Evolutionary conservation across 495 filamentous ascomycete genomes (phyloP).

Genomic region (Penicillium desertorum): DNA sequence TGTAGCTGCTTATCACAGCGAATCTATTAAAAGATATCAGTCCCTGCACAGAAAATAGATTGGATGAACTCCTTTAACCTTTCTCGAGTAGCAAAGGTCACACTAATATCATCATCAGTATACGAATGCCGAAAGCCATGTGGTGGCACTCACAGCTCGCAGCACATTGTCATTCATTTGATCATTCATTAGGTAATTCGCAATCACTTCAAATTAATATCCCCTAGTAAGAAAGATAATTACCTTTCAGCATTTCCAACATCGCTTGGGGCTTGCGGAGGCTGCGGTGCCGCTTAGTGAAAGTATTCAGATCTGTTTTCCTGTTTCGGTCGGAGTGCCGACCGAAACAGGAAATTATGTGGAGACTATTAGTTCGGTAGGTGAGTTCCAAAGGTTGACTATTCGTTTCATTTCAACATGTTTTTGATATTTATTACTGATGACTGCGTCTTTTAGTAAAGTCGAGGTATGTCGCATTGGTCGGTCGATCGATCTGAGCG

Average conservation of each 20-base stretch:
- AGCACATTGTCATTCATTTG: conserved; percentile 17
- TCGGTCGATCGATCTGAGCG: too few species aligned
- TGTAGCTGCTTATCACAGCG: conserved; percentile 25
- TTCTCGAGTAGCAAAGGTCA: conserved; percentile 31
- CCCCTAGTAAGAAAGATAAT: neutral
- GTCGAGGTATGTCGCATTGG: too few species aligned
- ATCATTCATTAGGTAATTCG: neutral
- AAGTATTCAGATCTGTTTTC: neutral
- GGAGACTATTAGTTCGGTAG: neutral
- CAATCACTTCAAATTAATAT: neutral
- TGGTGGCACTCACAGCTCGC: conserved; percentile 17
- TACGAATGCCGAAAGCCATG: neutral
- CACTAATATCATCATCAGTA: conserved; percentile 21
- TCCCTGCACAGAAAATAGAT: neutral
- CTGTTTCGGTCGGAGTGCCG: conserved; percentile 5
- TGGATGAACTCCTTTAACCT: conserved; percentile 6
- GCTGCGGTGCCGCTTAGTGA: neutral
- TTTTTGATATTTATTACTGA: too few species aligned
- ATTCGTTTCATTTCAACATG: too few species aligned
- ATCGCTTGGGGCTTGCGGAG: neutral
- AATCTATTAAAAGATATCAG: conserved; percentile 12
- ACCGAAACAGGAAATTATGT: neutral
- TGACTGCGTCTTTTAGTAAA: too few species aligned
- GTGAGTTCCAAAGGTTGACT: too few species aligned
- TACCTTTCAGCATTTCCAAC: neutral